Base-by-base conservation (phyloP, 106 monocot genomes). In the Dendrobium chrysotoxum region DNA sequence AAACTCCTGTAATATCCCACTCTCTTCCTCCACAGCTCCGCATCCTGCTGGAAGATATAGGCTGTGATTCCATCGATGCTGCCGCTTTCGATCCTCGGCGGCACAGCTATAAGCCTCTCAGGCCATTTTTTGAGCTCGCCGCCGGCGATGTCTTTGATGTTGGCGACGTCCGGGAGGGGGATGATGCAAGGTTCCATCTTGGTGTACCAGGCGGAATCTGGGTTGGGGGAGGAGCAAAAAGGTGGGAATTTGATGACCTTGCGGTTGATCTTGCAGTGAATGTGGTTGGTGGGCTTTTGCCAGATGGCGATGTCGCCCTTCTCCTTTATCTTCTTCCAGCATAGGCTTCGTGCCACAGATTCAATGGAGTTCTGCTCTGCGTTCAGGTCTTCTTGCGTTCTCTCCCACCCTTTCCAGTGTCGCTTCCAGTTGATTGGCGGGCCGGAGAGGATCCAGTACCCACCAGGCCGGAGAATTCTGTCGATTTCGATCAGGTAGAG, bases 341-440 rank as follows among this genome's bases (percentile, higher is more conserved):
- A 89, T 23, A 89, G 80, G 17, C 79, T 71, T 82, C 55, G 87
- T 50, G 87, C 89, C 2, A 79, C 75, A 28, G 82, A 76, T 80
- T 89, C 89, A 16, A 89, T 89, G 5, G 61, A 46, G 53, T 89
- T 86, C 78, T 89, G 89, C 38, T 89, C 89, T 66, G 80, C 68
- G 53, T 89, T 89, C 66, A 89, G 70, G 77, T 89, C 89, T 40
- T 86, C 89, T 77, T 84, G 45, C 0, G 87, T 85, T 68, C 89
- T 86, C 67, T 87, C 87, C 89, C 89, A 89, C 18, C 89, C 89
- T 75, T 66, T 73, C 77, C 82, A 82, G 66, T 89, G 68, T 57
- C 72, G 77, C 80, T 87, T 89, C 89, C 89, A 89, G 45, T 87
- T 57, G 80, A 89, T 89, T 10, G 90, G 90, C 21, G 90, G 90